phyloP scores from a whole-genome alignment of 192 early-diverging fungal species.

The Ambispora gerdemannii region DNA sequence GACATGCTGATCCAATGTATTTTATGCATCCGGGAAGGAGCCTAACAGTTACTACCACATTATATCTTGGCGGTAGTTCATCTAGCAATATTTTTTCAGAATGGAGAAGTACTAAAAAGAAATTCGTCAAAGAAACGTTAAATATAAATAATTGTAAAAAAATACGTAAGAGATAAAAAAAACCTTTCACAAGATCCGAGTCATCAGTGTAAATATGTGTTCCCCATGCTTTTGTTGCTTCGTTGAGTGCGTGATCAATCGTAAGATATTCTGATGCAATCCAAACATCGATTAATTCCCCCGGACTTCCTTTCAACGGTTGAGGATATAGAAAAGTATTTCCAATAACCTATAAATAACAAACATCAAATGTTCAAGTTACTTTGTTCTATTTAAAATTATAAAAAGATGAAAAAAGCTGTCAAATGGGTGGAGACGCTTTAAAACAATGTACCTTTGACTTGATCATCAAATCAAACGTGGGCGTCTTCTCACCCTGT shows the following conservation, averaged over 20 bases:
- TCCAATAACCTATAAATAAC: neutral
- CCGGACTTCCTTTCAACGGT: neutral
- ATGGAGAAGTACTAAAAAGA: no score
- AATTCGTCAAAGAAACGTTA: no score
- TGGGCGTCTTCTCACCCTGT: neutral
- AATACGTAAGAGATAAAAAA: no score
- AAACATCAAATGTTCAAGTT: neutral
- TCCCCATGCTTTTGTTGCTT: slow-evolving; percentile 2
- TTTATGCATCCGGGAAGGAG: slow-evolving; percentile 4
- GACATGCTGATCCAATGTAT: neutral
- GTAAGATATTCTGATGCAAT: slow-evolving; percentile 13
- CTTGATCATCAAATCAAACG: slow-evolving; percentile 10
- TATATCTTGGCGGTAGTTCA: neutral
- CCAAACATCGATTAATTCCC: neutral
- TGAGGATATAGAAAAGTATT: neutral
- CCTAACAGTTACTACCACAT: neutral
- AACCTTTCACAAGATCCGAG: slow-evolving; percentile 11
- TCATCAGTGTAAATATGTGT: slow-evolving; percentile 4
- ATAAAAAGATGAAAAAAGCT: no score
- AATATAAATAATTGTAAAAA: no score
- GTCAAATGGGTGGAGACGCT: no score
- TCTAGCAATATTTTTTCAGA: neutral
- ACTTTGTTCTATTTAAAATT: neutral
- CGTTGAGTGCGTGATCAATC: neutral
- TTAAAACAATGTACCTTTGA: neutral